Percentiles rank a stretch among this genome's conserved stretches.
Evolutionary conservation across 164 flowering plant genomes (phyloP).

Genomic region (Pachysandra terminalis): DNA sequence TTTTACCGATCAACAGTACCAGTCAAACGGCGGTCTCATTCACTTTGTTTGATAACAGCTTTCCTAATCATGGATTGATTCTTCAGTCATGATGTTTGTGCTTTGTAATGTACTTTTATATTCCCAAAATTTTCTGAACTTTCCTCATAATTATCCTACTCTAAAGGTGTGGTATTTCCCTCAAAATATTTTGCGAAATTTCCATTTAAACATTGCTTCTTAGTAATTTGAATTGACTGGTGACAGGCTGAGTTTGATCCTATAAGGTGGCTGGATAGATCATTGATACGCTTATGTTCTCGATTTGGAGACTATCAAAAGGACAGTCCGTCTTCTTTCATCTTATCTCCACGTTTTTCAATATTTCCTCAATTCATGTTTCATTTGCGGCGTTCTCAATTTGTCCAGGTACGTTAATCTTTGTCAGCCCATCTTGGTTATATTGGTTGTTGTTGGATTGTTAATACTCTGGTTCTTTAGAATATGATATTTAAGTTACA

Average conservation of each 20-base stretch:
- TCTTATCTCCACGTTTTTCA: conserved; percentile 82
- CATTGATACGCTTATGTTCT: conserved; percentile 80
- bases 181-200: too few relatives aligned
- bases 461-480: too few relatives aligned
- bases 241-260: conserved; percentile 94
- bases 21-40: too few relatives aligned
- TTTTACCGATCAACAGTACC: too few relatives aligned
- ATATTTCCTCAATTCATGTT: conserved; percentile 95
- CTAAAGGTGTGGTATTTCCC: too few relatives aligned
- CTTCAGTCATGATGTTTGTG: too few relatives aligned
- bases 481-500: background rate
- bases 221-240: conserved; percentile 9
- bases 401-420: conserved; percentile 70
- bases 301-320: conserved; percentile 94
- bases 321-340: conserved; percentile 80
- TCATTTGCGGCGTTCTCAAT: conserved; percentile 89
- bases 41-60: too few relatives aligned
- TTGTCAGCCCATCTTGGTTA: background rate
- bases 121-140: too few relatives aligned
- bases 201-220: background rate
- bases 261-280: conserved; percentile 89
- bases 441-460: background rate
- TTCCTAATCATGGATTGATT: too few relatives aligned
- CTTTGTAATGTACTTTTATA: too few relatives aligned
- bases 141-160: too few relatives aligned